Evolutionary conservation across 2,329 filamentous ascomycete genomes (phyloP).

Genomic region (Coniella lustricola): DNA sequence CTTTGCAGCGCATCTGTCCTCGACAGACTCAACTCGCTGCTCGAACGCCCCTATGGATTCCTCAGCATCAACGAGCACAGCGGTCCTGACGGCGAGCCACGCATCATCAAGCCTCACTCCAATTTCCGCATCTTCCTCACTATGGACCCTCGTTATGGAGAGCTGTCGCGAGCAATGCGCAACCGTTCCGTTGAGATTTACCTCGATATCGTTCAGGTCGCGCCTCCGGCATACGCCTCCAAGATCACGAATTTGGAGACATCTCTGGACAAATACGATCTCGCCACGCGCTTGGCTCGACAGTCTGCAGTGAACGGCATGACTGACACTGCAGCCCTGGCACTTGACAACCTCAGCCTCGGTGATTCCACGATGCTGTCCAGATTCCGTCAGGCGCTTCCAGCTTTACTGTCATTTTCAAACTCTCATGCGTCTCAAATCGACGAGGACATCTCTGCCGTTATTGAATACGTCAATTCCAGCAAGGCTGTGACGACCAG

Average conservation of each 20-base stretch:
- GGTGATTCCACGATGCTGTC: constrained; percentile 29
- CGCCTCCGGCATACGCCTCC: constrained; percentile 26
- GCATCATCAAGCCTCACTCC: constrained; percentile 72
- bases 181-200: constrained; percentile 91
- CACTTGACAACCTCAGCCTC: constrained; percentile 42
- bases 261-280: constrained; percentile 36
- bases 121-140: constrained; percentile 91
- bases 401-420: constrained; percentile 6
- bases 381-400: constrained; percentile 8
- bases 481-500: constrained; percentile 27
- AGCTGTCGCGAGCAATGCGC: constrained; percentile 92
- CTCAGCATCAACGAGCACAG: constrained; percentile 92
- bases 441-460: constrained; percentile 12
- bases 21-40: constrained; percentile 86
- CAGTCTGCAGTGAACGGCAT: constrained; percentile 21
- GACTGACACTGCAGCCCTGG: constrained; percentile 29
- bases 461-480: constrained; percentile 22
- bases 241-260: constrained; percentile 43
- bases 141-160: constrained; percentile 84
- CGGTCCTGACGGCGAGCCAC: constrained; percentile 70
- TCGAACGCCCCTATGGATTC: constrained; percentile 75
- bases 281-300: constrained; percentile 18
- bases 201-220: constrained; percentile 44
- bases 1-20: constrained; percentile 92
- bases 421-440: constrained; percentile 1